These are phyloP conservation scores for Lumnitzera littorea DNA, from an alignment of 345 rosid species.

Conservation along the genomic window DNA sequence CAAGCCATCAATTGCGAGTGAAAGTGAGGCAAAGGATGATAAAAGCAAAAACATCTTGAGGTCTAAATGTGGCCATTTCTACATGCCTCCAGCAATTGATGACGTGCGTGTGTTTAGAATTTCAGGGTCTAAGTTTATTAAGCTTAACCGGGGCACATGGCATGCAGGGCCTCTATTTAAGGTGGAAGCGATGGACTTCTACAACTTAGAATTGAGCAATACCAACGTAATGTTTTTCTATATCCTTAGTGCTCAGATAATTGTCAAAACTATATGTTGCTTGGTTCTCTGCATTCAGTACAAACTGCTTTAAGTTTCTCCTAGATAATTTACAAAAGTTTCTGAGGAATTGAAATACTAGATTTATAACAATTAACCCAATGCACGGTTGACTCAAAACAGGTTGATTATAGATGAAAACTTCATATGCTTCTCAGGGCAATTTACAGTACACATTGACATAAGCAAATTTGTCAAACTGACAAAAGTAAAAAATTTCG, in stretches of 20 bases:
- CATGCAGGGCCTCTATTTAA: slow-evolving; percentile 72
- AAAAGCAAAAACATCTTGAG: slow-evolving; percentile 10
- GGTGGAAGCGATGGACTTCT: slow-evolving; percentile 56
- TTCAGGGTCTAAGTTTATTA: slow-evolving; percentile 61
- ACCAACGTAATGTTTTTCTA: slow-evolving; percentile 52
- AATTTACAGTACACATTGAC: no score
- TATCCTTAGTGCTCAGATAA: background rate
- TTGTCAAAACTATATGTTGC: background rate
- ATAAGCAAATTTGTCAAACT: no score
- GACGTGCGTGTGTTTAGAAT: slow-evolving; percentile 54
- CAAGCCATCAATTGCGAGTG: slow-evolving; percentile 46
- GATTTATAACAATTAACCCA: no score
- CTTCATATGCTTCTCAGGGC: no score
- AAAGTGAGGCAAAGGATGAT: slow-evolving; percentile 8
- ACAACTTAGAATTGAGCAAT: slow-evolving; percentile 72
- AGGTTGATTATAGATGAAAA: no score
- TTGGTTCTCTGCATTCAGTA: background rate
- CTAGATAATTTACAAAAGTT: no score
- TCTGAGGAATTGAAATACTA: no score
- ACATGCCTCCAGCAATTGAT: slow-evolving; percentile 51
- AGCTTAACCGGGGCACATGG: slow-evolving; percentile 73
- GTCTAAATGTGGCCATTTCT: slow-evolving; percentile 50
- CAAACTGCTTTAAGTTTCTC: no score
- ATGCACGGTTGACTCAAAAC: no score
- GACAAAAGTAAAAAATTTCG: no score